Conservation (phyloP, 2,329 filamentous ascomycete genomes). For the Aspergillus cejpii region DNA sequence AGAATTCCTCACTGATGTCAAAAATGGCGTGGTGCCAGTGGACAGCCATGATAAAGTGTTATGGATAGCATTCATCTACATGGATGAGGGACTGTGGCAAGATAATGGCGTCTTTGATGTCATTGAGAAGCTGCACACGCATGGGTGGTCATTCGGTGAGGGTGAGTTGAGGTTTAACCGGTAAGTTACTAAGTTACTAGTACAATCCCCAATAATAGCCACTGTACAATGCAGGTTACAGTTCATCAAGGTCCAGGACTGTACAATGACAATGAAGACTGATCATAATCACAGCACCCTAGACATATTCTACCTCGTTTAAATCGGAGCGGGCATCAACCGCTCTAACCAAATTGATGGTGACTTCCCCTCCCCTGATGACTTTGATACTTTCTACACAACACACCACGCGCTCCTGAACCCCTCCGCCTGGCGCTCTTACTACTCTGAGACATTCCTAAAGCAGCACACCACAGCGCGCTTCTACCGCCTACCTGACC, state of each 20-base stretch:
- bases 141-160: constrained; percentile 18
- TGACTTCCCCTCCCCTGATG: constrained; percentile 10
- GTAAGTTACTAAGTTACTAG: too few species aligned
- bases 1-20: constrained; percentile 1
- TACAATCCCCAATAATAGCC: too few species aligned
- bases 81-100: constrained; percentile 15
- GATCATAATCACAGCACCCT: constrained; percentile 15
- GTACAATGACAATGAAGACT: not conserved
- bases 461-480: constrained; percentile 15
- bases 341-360: constrained; percentile 10
- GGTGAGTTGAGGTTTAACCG: constrained; percentile 19
- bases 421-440: constrained; percentile 9
- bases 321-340: constrained; percentile 19
- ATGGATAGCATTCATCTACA: constrained; percentile 18
- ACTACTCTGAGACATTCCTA: constrained; percentile 13
- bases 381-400: constrained; percentile 16
- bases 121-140: constrained; percentile 17
- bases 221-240: too few species aligned
- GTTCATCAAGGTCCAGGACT: not conserved
- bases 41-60: constrained; percentile 26
- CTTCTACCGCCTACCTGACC: constrained; percentile 19
- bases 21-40: constrained; percentile 3
- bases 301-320: constrained; percentile 19
- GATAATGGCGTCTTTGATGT: constrained; percentile 15
- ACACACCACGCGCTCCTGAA: constrained; percentile 12